Evolutionary conservation across 2,329 filamentous ascomycete species (phyloP), one percentile per base, ranked within the genome.

Genomic region (Colletotrichum sp.): DNA sequence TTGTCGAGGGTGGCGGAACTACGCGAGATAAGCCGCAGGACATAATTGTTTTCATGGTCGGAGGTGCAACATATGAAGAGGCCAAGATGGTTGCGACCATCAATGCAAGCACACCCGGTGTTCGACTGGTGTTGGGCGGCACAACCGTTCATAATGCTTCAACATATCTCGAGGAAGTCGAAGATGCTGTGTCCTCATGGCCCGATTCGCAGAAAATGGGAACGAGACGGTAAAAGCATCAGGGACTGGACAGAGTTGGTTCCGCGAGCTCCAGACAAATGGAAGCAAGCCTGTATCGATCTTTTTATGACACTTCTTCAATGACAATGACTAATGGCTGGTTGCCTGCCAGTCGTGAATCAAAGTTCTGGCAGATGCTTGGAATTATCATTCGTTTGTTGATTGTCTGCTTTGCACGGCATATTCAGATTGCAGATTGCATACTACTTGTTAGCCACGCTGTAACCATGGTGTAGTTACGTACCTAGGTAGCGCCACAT

Each of bases 1-100:
- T 98, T 82, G 91, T 98, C 7, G 97, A 98, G 79, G 95, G 95
- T 8, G 94, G 94, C 19, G 94, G 94, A 3, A 92, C 94, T 15
- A 98, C 96, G 13, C 92, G 94, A 77, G 98, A 99, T 82, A 98
- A 98, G 83, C 97, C 97, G 6, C 97, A 99, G 83, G 98, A 99
- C 82, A 94, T 99, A 55, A 91, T 99, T 59, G 91, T 99, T 9
- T 99, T 99, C 82, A 96, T 99, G 82, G 90, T 98, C 28, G 97
- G 97, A 8, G 97, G 97, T 4, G 93, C 94, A 22, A 99, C 97
- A 0, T 99, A 98, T 81, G 97, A 99, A 84, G 97, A 99, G 84
- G 96, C 97, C 8, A 98, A 98, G 87, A 96, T 95, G 90, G 92
- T 98, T 52, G 95, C 97, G n/a, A 93, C 96, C 79, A 93, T 99